These are phyloP conservation scores for Mycena amicta DNA, from an alignment of 768 basidiomycete genomes.

Conservation along the genomic window DNA sequence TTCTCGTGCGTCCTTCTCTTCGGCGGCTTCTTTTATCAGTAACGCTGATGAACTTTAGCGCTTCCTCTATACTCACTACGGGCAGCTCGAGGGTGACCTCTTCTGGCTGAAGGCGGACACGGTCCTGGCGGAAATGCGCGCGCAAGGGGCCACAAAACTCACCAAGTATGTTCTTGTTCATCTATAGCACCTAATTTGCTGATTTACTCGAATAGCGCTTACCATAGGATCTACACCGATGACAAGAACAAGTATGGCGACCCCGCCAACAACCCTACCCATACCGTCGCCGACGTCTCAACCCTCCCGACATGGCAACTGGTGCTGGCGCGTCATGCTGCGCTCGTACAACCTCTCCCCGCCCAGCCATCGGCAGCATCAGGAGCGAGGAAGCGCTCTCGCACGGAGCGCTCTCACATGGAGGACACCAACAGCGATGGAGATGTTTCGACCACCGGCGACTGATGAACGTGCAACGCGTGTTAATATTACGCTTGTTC, in stretches of 20 bases:
- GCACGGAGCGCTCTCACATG: background rate
- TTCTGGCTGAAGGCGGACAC: background rate
- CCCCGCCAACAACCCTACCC: background rate
- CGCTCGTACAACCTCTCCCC: background rate
- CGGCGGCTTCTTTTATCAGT: background rate
- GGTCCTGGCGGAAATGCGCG: background rate
- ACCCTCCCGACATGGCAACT: background rate
- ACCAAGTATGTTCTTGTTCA: background rate
- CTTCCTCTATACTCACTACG: background rate
- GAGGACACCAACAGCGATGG: background rate
- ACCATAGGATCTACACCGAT: background rate
- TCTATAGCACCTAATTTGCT: too few relatives aligned
- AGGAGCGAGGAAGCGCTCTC: background rate
- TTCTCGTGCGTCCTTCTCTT: background rate
- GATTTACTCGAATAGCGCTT: background rate
- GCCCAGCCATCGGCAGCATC: background rate
- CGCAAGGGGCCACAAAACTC: background rate
- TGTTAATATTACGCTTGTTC: background rate
- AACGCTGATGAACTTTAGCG: too few relatives aligned
- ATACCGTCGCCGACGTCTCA: background rate
- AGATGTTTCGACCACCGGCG: background rate
- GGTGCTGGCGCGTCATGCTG: background rate
- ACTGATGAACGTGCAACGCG: background rate
- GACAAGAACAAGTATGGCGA: background rate
- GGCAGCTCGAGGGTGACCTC: background rate